phyloP scores from a whole-genome alignment of 192 early-diverging fungal genomes.

The Phlyctochytrium arcticum region DNA sequence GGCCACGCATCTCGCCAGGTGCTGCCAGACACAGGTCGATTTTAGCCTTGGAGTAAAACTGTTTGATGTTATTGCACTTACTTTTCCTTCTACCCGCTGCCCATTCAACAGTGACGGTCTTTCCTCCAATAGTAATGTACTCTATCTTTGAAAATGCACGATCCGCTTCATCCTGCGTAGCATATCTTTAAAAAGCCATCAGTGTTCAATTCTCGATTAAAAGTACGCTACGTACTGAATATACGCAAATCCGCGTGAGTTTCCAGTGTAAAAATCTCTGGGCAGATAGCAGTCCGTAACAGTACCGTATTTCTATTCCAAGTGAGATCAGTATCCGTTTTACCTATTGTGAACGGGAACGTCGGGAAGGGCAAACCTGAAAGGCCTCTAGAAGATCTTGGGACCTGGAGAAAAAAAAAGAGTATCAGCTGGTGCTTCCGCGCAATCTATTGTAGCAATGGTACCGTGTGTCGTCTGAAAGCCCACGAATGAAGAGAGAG shows the following conservation, averaged over 20 bases:
- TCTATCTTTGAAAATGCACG: slow-evolving; percentile 45
- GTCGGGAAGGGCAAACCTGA: neutral
- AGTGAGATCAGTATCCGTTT: neutral
- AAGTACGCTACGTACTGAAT: slow-evolving; percentile 34
- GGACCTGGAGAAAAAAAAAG: slow-evolving; percentile 10
- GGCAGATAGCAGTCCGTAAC: slow-evolving; percentile 50
- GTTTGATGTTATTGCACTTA: slow-evolving; percentile 1
- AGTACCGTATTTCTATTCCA: slow-evolving; percentile 37
- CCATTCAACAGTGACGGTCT: slow-evolving; percentile 44
- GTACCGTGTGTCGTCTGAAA: slow-evolving; percentile 35
- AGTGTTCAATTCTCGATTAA: neutral
- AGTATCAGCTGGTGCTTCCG: neutral
- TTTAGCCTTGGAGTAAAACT: neutral
- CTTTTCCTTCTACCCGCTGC: slow-evolving; percentile 41
- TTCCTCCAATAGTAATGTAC: slow-evolving; percentile 45
- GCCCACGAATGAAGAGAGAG: slow-evolving; percentile 38
- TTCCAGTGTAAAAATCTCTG: slow-evolving; percentile 37
- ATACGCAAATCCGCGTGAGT: slow-evolving; percentile 44
- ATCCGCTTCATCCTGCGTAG: slow-evolving; percentile 39
- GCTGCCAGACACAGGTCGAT: slow-evolving; percentile 7
- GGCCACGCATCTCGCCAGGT: slow-evolving; percentile 32
- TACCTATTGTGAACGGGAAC: neutral
- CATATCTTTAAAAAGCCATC: slow-evolving; percentile 23
- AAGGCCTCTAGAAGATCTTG: slow-evolving; percentile 42
- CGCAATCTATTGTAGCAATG: neutral